Conservation (phyloP, 169 alveolate genomes). For the Plasmodium blacklocki region DNA sequence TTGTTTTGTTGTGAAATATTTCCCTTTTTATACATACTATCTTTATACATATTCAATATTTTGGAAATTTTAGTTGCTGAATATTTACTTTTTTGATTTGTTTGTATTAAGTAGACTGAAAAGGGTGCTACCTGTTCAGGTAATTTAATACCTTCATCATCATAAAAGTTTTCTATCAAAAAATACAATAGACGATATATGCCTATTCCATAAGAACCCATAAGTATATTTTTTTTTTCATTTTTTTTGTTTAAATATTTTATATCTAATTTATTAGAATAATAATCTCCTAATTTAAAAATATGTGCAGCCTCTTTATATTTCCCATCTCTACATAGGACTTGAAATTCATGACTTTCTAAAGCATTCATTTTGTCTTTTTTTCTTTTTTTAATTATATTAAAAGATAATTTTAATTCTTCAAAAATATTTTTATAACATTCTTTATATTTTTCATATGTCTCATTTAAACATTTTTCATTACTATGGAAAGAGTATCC, state of each 20-base stretch:
- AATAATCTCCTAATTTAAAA: constrained; percentile 61
- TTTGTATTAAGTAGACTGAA: constrained; percentile 41
- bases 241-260: constrained; percentile 50
- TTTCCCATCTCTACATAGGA: constrained; percentile 42
- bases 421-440: constrained; percentile 40
- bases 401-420: constrained; percentile 24
- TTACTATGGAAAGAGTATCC: constrained; percentile 59
- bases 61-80: constrained; percentile 22
- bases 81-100: constrained; percentile 49
- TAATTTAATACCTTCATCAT: constrained; percentile 36
- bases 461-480: constrained; percentile 44
- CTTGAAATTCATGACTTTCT: constrained; percentile 66
- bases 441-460: constrained; percentile 49
- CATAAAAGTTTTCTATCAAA: constrained; percentile 52
- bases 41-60: background rate
- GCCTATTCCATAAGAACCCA: constrained; percentile 74
- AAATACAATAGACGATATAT: constrained; percentile 40
- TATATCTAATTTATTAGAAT: constrained; percentile 31
- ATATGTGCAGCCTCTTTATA: constrained; percentile 60
- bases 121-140: constrained; percentile 55
- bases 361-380: constrained; percentile 66
- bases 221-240: constrained; percentile 47
- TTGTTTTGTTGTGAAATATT: background rate
- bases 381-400: constrained; percentile 56
- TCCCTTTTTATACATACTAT: background rate